These are phyloP conservation scores for Neurospora sp. DNA, from an alignment of 495 filamentous ascomycete species.

Conservation along the genomic window DNA sequence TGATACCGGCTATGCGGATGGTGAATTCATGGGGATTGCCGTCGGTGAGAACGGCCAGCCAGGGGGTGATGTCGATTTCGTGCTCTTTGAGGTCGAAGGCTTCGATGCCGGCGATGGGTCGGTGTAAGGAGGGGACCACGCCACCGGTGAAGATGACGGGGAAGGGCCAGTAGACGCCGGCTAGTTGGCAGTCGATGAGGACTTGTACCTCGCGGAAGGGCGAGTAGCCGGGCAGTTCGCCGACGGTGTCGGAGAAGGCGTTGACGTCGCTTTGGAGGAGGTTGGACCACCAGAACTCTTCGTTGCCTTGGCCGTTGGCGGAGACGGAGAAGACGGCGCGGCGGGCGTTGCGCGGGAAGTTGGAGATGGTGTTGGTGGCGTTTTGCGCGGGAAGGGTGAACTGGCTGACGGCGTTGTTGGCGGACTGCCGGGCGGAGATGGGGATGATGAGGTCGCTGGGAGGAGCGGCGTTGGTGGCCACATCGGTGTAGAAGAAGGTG, in stretches of 20 bases:
- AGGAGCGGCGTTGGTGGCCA: slow-evolving; percentile 25
- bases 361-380: slow-evolving; percentile 45
- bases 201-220: slow-evolving; percentile 80
- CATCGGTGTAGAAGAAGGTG: slow-evolving; percentile 51
- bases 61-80: slow-evolving; percentile 79
- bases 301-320: slow-evolving; percentile 64
- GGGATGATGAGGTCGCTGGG: slow-evolving; percentile 64
- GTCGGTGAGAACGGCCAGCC: slow-evolving; percentile 57
- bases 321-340: slow-evolving; percentile 68
- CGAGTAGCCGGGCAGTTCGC: slow-evolving; percentile 45
- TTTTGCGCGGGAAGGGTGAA: slow-evolving; percentile 61
- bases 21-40: slow-evolving; percentile 57
- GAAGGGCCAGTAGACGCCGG: slow-evolving; percentile 78
- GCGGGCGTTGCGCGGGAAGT: slow-evolving; percentile 49
- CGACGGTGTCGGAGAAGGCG: slow-evolving; percentile 49
- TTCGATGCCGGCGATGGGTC: slow-evolving; percentile 77
- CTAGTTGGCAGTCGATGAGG: slow-evolving; percentile 62
- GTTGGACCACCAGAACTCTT: slow-evolving; percentile 90
- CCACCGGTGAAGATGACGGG: slow-evolving; percentile 84
- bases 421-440: slow-evolving; percentile 53
- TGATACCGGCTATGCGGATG: slow-evolving; percentile 56
- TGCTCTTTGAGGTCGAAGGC: slow-evolving; percentile 73
- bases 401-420: slow-evolving; percentile 46
- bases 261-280: slow-evolving; percentile 53
- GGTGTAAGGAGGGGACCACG: slow-evolving; percentile 70